Percentiles rank a stretch among this genome's conserved stretches.
These are phyloP conservation scores for Mrakia blollopis DNA, from an alignment of 768 basidiomycete genomes.

Conservation along the genomic window DNA sequence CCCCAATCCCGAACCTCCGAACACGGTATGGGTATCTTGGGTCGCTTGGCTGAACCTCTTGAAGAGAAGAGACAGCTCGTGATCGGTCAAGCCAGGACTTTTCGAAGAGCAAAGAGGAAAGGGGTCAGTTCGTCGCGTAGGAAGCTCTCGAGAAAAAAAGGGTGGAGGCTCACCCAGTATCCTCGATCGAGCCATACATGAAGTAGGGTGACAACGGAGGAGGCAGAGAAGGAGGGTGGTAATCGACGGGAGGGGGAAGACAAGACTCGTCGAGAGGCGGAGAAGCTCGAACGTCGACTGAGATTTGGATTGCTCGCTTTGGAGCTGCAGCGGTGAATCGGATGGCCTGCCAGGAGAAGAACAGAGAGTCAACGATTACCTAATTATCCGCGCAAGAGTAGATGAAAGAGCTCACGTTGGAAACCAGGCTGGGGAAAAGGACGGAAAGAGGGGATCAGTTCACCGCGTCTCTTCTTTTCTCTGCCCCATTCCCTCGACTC, in stretches of 20 bases:
- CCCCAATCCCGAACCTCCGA: slow-evolving; percentile 44
- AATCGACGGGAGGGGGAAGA: slow-evolving; percentile 35
- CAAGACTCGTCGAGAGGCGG: slow-evolving; percentile 41
- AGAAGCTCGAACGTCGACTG: slow-evolving; percentile 41
- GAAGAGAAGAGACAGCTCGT: slow-evolving; percentile 45
- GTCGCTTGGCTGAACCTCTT: slow-evolving; percentile 42
- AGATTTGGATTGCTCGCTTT: slow-evolving; percentile 41
- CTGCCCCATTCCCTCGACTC: neutral
- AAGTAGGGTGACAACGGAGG: slow-evolving; percentile 31
- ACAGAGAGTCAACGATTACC: neutral
- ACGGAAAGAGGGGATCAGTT: neutral
- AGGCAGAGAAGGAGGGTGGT: neutral
- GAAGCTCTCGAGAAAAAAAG: no score
- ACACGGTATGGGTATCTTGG: slow-evolving; percentile 37
- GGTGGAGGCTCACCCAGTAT: slow-evolving; percentile 29
- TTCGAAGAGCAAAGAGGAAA: no score
- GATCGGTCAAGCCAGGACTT: slow-evolving; percentile 41
- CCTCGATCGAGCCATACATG: slow-evolving; percentile 43
- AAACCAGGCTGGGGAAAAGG: neutral
- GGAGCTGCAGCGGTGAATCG: slow-evolving; percentile 43
- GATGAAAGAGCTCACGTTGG: neutral
- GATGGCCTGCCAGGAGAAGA: slow-evolving; percentile 35
- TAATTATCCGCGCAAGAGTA: no score
- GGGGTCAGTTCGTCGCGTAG: no score
- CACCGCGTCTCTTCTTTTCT: neutral